Evolutionary conservation across 73 alveolate species (phyloP).

Genomic region (Paramecium biaurelia): DNA sequence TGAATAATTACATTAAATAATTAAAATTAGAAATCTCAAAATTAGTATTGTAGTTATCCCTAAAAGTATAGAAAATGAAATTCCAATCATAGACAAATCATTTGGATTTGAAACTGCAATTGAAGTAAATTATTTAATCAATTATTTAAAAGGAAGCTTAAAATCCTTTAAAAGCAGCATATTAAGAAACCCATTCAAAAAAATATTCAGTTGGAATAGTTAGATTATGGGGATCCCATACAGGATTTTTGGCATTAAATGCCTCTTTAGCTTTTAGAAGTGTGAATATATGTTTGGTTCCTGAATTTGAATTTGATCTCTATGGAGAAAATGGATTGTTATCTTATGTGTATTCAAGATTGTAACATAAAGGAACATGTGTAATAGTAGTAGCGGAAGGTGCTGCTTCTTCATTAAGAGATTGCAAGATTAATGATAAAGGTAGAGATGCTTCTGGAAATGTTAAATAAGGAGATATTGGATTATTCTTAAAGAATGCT

Average conservation of each 20-base stretch:
- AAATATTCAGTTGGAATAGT: conserved; percentile 84
- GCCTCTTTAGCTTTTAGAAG: conserved; percentile 85
- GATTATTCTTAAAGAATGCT: conserved; percentile 77
- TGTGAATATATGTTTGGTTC: conserved; percentile 87
- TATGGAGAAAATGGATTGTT: conserved; percentile 83
- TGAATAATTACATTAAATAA: conserved; percentile 67
- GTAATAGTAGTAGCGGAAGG: conserved; percentile 87
- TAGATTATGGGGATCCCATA: conserved; percentile 78
- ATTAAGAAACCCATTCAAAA: conserved; percentile 85
- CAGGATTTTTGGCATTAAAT: conserved; percentile 87
- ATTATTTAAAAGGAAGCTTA: conserved; percentile 71
- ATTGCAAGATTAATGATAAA: conserved; percentile 59
- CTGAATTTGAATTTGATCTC: conserved; percentile 83
- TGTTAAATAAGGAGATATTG: conserved; percentile 84
- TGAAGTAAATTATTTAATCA: not conserved
- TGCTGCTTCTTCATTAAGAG: conserved; percentile 66
- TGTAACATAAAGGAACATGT: conserved; percentile 76
- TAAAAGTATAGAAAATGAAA: conserved; percentile 96
- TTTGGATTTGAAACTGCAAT: conserved; percentile 60
- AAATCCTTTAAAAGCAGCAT: conserved; percentile 77
- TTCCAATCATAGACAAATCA: conserved; percentile 87
- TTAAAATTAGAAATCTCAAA: conserved; percentile 69
- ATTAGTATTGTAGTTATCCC: conserved; percentile 91
- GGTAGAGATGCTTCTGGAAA: conserved; percentile 74
- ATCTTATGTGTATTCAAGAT: conserved; percentile 72